A percentile compares a stretch with the other conserved stretches of the same genome.
Conservation (phyloP, 345 rosid genomes). For the Moricandia arvensis region DNA sequence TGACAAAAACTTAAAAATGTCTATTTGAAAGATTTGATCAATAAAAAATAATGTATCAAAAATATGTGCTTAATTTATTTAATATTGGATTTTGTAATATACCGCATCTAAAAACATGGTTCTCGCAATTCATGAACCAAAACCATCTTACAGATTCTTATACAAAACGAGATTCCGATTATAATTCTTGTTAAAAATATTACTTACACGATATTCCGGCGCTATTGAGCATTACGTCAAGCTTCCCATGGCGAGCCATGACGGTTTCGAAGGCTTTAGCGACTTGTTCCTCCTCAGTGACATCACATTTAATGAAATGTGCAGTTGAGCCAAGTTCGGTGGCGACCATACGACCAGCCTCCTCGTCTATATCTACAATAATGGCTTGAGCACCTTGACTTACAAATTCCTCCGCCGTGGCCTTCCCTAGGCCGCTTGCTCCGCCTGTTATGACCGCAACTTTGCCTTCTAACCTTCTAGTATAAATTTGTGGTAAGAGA, state of each 20-base stretch:
- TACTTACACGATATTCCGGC: conserved; percentile 61
- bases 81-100: background rate
- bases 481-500: background rate
- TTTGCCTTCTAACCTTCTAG: conserved; percentile 44
- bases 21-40: no score
- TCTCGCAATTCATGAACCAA: background rate
- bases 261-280: conserved; percentile 48
- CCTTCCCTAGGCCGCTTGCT: conserved; percentile 44
- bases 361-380: conserved; percentile 42
- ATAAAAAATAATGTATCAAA: background rate
- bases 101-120: background rate
- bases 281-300: conserved; percentile 56
- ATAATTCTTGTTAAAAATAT: background rate
- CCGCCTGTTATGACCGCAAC: conserved; percentile 45
- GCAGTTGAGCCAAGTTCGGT: conserved; percentile 53
- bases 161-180: background rate
- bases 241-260: conserved; percentile 51
- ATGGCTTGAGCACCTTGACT: conserved; percentile 43
- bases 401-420: conserved; percentile 37
- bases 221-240: conserved; percentile 78
- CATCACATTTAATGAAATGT: conserved; percentile 59
- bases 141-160: background rate
- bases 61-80: background rate
- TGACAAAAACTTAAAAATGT: no score
- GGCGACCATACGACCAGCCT: conserved; percentile 37